These are phyloP conservation scores for Lactarius trivialis DNA, from an alignment of 768 basidiomycete species.

Conservation along the genomic window DNA sequence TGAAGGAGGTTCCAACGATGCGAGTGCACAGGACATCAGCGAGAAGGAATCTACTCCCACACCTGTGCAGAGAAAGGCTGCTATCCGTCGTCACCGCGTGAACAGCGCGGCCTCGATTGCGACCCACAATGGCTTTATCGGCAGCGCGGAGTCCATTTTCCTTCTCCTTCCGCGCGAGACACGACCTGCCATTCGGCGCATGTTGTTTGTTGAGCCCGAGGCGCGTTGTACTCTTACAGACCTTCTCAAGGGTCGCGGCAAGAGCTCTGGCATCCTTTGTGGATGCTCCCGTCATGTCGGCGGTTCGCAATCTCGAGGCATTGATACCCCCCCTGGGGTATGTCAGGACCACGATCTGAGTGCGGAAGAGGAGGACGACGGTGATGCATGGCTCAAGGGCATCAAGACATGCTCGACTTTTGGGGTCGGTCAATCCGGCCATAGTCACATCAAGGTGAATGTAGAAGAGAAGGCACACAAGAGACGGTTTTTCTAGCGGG, in stretches of 20 bases:
- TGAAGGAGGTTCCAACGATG: constrained; percentile 3
- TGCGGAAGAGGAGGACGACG: constrained; percentile 66
- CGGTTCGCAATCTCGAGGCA: constrained; percentile 32
- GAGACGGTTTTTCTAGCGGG: constrained; percentile 62
- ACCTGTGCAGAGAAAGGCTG: not conserved
- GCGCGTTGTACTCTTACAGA: constrained; percentile 91
- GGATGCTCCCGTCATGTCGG: constrained; percentile 45
- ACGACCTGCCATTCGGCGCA: constrained; percentile 80
- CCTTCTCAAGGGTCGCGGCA: constrained; percentile 74
- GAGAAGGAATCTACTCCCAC: constrained; percentile 18
- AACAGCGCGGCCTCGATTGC: constrained; percentile 38
- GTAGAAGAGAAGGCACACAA: constrained; percentile 69
- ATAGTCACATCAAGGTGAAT: constrained; percentile 68
- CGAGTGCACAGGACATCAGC: not conserved
- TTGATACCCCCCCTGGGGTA: constrained; percentile 36
- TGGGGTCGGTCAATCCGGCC: constrained; percentile 38
- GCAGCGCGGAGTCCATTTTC: constrained; percentile 91
- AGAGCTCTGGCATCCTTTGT: constrained; percentile 71
- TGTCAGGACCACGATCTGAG: constrained; percentile 62
- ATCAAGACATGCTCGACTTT: constrained; percentile 60
- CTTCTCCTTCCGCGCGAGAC: constrained; percentile 91
- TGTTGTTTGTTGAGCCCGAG: constrained; percentile 87
- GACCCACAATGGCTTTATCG: constrained; percentile 55
- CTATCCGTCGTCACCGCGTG: constrained; percentile 25
- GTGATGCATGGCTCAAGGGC: constrained; percentile 82